Conservation (phyloP, 768 basidiomycete species). For the Boletus edulis region DNA sequence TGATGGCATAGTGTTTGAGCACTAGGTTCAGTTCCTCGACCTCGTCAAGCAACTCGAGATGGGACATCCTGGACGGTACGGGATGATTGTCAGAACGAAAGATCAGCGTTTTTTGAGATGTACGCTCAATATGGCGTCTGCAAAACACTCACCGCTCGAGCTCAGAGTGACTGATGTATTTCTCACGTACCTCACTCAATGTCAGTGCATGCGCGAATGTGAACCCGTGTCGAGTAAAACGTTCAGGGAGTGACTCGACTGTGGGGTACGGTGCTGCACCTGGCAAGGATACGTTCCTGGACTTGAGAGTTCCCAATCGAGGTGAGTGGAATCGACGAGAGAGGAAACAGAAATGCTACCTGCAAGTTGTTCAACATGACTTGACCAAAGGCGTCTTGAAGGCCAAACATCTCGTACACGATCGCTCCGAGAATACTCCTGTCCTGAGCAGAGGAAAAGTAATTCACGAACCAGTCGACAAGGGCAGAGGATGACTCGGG, state of each 20-base stretch:
- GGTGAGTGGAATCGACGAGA: too few relatives aligned
- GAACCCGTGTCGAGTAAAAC: constrained; percentile 62
- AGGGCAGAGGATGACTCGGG: constrained; percentile 56
- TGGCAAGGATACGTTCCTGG: constrained; percentile 69
- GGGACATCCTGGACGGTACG: constrained; percentile 54
- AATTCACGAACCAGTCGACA: constrained; percentile 70
- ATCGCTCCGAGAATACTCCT: constrained; percentile 47
- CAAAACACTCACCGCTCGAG: constrained; percentile 45
- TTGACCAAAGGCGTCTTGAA: constrained; percentile 85
- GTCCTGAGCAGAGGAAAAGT: constrained; percentile 33
- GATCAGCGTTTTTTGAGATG: too few relatives aligned
- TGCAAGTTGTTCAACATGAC: constrained; percentile 89
- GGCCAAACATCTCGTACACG: constrained; percentile 88
- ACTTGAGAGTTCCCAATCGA: constrained; percentile 36
- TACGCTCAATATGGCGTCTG: too few relatives aligned
- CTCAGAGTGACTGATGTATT: constrained; percentile 37
- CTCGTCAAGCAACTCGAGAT: constrained; percentile 78
- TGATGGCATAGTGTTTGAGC: constrained; percentile 48
- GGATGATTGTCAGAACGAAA: too few relatives aligned
- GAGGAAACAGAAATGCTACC: constrained; percentile 36
- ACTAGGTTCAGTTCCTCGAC: constrained; percentile 89
- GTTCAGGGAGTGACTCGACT: constrained; percentile 45
- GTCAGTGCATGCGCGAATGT: constrained; percentile 22
- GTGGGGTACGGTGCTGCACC: constrained; percentile 66
- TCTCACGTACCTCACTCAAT: constrained; percentile 44